Evolutionary conservation across 257 asterid species (phyloP).

Genomic region (Petrea volubilis): DNA sequence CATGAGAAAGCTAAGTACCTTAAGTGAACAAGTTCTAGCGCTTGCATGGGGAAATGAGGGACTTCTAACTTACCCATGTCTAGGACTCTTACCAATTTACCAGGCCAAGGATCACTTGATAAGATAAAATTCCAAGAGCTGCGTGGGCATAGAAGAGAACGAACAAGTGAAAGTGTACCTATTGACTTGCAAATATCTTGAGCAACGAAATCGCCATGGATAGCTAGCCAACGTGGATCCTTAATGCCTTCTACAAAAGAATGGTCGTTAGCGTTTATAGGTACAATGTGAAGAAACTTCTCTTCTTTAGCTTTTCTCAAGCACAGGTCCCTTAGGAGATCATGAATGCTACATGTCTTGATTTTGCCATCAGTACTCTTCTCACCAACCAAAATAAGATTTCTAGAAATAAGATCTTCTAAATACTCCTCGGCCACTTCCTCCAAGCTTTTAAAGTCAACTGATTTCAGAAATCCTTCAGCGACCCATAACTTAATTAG

Average conservation of each 20-base stretch:
- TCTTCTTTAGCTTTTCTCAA: not conserved
- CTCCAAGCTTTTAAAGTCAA: not conserved
- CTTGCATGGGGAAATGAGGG: not conserved
- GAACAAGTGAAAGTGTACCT: too few relatives aligned
- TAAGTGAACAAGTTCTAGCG: not conserved
- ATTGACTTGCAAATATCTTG: too few relatives aligned
- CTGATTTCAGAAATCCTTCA: not conserved
- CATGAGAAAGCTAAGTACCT: constrained; percentile 21
- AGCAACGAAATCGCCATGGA: too few relatives aligned
- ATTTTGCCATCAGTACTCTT: not conserved
- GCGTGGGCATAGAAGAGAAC: not conserved
- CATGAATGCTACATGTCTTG: not conserved
- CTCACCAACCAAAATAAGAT: not conserved
- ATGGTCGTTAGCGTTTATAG: not conserved
- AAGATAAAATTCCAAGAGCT: not conserved
- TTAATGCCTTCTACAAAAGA: not conserved
- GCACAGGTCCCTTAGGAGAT: not conserved
- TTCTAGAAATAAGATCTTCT: not conserved
- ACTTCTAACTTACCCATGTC: not conserved
- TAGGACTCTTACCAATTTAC: not conserved
- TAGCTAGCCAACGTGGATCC: too few relatives aligned
- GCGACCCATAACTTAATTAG: not conserved
- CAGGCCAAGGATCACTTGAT: not conserved
- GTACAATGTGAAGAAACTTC: not conserved
- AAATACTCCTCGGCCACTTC: not conserved